A percentile compares a stretch with the other conserved stretches of the same genome.
These are phyloP conservation scores for Boletellus sp. DNA, from an alignment of 768 basidiomycete genomes.

Conservation along the genomic window DNA sequence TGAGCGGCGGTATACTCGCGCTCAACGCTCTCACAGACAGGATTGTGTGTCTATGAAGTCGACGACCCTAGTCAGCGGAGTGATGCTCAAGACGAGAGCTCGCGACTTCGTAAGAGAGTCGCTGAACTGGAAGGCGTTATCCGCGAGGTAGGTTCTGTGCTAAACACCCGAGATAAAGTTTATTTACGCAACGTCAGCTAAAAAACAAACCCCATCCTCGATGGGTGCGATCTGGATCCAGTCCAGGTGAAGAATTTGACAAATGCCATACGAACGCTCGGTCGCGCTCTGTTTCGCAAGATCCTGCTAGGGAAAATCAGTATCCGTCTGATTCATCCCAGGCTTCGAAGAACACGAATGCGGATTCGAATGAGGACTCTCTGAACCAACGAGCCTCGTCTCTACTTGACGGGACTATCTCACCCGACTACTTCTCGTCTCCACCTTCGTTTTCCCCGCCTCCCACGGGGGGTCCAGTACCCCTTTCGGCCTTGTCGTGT, in stretches of 20 bases:
- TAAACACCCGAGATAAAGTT: background rate
- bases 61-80: slow-evolving; percentile 65
- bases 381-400: background rate
- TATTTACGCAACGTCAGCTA: slow-evolving; percentile 37
- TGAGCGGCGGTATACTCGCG: slow-evolving; percentile 18
- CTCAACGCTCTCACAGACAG: slow-evolving; percentile 46
- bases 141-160: slow-evolving; percentile 51
- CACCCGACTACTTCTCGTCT: slow-evolving; percentile 23
- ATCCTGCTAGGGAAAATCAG: slow-evolving; percentile 3
- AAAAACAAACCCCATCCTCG: slow-evolving; percentile 73
- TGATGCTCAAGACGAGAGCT: slow-evolving; percentile 54
- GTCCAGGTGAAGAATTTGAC: slow-evolving; percentile 24
- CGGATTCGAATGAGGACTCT: slow-evolving; percentile 5
- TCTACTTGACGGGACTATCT: slow-evolving; percentile 7
- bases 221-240: slow-evolving; percentile 40
- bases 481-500: slow-evolving; percentile 8
- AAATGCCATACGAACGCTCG: slow-evolving; percentile 21
- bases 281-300: slow-evolving; percentile 18
- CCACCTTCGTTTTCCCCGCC: slow-evolving; percentile 28
- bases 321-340: slow-evolving; percentile 3
- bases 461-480: slow-evolving; percentile 29
- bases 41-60: slow-evolving; percentile 80
- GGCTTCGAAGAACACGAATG: background rate
- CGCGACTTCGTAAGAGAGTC: slow-evolving; percentile 66
- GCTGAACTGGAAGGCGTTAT: slow-evolving; percentile 83